Base-by-base conservation (phyloP, 208 protist genomes). In the Acanthamoeba culbertsoni region DNA sequence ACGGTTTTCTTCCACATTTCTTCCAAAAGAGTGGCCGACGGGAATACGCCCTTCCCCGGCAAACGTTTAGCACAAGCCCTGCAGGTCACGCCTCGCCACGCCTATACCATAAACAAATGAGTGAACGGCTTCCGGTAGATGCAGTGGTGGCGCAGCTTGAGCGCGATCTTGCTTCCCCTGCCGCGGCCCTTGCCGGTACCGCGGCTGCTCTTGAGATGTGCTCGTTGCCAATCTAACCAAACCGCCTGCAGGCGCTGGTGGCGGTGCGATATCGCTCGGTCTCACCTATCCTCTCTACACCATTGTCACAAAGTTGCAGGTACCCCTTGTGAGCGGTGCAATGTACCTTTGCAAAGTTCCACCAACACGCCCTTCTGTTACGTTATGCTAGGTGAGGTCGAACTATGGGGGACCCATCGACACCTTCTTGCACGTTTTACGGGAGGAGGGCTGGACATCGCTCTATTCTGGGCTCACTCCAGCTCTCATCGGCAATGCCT, bases 261-360 rank as follows among this genome's bases (percentile, higher is more conserved):
- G 88, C n/a, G 88, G 88, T 10, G 88, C 63, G n/a, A 92, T 92
- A 26, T 82, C 63, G 28, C 42, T 92, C 59, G 88, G 88, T 12
- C 88, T 92, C 18, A 92, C 88, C 42, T 92, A 82, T 43, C 88
- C 88, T 4, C 88, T 92, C 14, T 92, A 92, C 88, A 92, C 88
- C n/a, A 62, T 92, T 18, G 48, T 92, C 88, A 92, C 88, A 35
- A 92, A 92, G 62, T 62, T 92, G 63, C 88, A 84, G 73, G 73
- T 10, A 84, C 40, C 33, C 7, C 7, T 3, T 0, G 5, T n/a
- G 4, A 12, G 35, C 1, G 4, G 10, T 43, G 7, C 28, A 10
- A 43, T n/a, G 35, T 46, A 16, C 26, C 10, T n/a, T 77, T 45
- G 10, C 18, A 40, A 18, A 73, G n/a, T 45, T 77, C 14, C 10